A percentile compares a stretch with the other conserved stretches of the same genome.
Conservation (phyloP, 2,329 filamentous ascomycete genomes). For the Ophiosphaerella herpotricha region DNA sequence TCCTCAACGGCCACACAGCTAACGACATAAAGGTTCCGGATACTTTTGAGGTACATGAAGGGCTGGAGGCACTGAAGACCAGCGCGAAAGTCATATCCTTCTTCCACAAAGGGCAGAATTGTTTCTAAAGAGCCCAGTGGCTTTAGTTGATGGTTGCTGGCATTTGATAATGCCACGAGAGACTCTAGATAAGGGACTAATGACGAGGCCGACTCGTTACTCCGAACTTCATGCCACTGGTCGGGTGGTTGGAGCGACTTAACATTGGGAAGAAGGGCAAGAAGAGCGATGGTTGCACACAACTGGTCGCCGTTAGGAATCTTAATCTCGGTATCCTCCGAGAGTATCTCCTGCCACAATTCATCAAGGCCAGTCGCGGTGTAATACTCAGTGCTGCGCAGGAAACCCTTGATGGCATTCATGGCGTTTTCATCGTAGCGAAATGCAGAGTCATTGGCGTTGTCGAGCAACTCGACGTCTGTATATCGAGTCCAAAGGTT, state of each 20-base stretch:
- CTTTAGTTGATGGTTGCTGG: conserved; percentile 3
- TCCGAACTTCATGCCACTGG: conserved; percentile 32
- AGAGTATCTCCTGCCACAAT: conserved; percentile 35
- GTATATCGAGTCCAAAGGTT: conserved; percentile 31
- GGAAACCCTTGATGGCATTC: conserved; percentile 22
- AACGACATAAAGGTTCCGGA: conserved; percentile 37
- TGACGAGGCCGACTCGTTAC: conserved; percentile 18
- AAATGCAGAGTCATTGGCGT: conserved; percentile 14
- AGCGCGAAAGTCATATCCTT: conserved; percentile 35
- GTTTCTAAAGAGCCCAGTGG: conserved; percentile 32
- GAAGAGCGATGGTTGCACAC: conserved; percentile 29
- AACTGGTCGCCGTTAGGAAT: conserved; percentile 18
- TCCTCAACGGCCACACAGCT: conserved; percentile 40
- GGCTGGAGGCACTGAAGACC: conserved; percentile 35
- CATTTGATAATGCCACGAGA: conserved; percentile 23
- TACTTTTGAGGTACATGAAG: conserved; percentile 29
- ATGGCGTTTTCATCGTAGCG: conserved; percentile 25
- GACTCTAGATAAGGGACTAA: conserved; percentile 23
- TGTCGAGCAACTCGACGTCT: conserved; percentile 3
- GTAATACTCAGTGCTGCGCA: conserved; percentile 21
- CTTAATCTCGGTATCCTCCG: conserved; percentile 22
- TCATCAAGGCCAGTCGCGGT: conserved; percentile 20
- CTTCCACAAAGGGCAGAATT: conserved; percentile 35
- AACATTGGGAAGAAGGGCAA: conserved; percentile 37
- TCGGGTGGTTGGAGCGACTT: conserved; percentile 32